Base-by-base conservation (phyloP, 257 asterid genomes). In the Leonotis leonurus region DNA sequence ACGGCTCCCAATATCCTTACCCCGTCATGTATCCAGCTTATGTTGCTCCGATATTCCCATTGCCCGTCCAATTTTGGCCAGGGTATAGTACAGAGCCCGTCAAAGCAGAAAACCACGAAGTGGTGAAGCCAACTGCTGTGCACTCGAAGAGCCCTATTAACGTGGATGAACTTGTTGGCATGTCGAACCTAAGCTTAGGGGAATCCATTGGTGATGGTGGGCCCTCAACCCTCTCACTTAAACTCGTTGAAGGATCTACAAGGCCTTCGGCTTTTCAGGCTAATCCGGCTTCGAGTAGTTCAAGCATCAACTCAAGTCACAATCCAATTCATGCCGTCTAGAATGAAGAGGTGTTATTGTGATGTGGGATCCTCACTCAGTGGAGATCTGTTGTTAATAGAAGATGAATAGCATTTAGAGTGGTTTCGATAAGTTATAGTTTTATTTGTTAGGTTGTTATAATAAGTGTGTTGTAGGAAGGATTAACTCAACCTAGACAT, bases 191-290 rank as follows among this genome's bases (percentile, higher is more conserved):
- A 50, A 89, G 94, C 81, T 76, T 93, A 62, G 95, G 90, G 18
- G 99, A 86, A 75, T 75, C 98, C 3, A 73, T 70, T 4, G 89
- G 81, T 22, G 82, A 83, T 59, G 79, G 64, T 3, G 79, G 63
- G 56, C 85, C 88, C 0, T 64, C 95, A 0, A 52, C 84, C 9
- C 72, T 89, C 22, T 83, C 96, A 4, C 82, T 93, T 46, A 83
- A 85, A 52, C 78, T 89, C 13, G 88, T 60, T 0, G 96, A 92
- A 35, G 97, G 99, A 48, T 81, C 97, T 0, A 54, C 85, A 0
- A 82, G 97, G 81, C 97, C 94, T 11, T 93, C 99, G 0, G 99
- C 99, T 39, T 89, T 93, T 72, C 97, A 93, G 67, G 91, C 99
- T 18, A 93, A 83, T 67, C 81, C 91, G 0, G 58, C 82, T 46